Conservation (phyloP, 2,329 filamentous ascomycete genomes). For the Ophiostoma fasciatum region DNA sequence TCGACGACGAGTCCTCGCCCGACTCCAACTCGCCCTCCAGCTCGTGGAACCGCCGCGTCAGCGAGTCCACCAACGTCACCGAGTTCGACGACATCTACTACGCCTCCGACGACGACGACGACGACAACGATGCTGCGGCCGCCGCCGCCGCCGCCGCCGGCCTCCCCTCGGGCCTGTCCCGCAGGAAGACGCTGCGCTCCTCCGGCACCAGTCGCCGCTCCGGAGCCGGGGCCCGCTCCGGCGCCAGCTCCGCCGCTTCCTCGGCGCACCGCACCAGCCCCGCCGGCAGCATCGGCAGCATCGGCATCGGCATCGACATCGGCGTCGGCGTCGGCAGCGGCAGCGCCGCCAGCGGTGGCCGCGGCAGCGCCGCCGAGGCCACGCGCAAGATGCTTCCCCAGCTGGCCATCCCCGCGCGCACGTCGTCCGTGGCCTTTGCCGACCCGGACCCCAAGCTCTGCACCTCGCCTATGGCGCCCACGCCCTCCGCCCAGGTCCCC, state of each 20-base stretch:
- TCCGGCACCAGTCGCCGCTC: constrained; percentile 22
- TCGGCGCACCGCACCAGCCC: constrained; percentile 18
- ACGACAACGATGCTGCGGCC: too few species aligned
- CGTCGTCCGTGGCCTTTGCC: constrained; percentile 19
- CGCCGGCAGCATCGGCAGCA: constrained; percentile 45
- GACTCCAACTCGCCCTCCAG: constrained; percentile 26
- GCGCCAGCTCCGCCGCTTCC: too few species aligned
- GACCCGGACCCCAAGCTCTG: constrained; percentile 30
- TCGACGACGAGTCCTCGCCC: constrained; percentile 20
- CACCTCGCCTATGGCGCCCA: constrained; percentile 44
- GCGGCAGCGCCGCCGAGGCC: too few species aligned
- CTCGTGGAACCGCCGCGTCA: constrained; percentile 39
- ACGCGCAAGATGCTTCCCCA: constrained; percentile 27
- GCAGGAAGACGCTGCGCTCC: constrained; percentile 28
- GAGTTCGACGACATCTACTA: constrained; percentile 84
- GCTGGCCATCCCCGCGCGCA: constrained; percentile 35
- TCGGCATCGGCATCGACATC: constrained; percentile 39
- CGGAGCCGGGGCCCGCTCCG: too few species aligned
- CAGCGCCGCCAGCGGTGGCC: constrained; percentile 74
- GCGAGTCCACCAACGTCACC: constrained; percentile 49
- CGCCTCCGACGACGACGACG: constrained; percentile 73
- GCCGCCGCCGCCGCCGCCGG: too few species aligned
- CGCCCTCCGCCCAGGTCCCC: constrained; percentile 51
- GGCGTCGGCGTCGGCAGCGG: constrained; percentile 71
- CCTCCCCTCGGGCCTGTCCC: constrained; percentile 12